Percentiles rank a stretch among this genome's conserved stretches.
Evolutionary conservation across 345 rosid genomes (phyloP).

Genomic region (Salix suchowensis): DNA sequence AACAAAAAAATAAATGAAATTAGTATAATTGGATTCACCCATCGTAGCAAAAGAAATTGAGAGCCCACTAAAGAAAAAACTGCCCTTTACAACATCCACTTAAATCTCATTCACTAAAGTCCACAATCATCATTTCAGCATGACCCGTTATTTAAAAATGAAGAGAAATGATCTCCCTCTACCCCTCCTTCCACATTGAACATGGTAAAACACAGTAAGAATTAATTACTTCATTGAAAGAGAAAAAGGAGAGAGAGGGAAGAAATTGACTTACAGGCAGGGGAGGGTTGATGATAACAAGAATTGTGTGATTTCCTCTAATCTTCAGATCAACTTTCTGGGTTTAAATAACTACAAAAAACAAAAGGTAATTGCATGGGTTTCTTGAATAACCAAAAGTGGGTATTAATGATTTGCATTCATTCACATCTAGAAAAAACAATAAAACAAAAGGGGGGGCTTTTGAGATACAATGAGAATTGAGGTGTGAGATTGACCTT

Average conservation of each 20-base stretch:
- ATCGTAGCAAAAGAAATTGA: not conserved
- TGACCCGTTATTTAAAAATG: not conserved
- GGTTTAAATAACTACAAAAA: too few relatives aligned
- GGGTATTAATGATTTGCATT: too few relatives aligned
- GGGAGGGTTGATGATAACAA: too few relatives aligned
- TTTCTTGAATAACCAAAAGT: not conserved
- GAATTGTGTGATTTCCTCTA: too few relatives aligned
- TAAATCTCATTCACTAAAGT: not conserved
- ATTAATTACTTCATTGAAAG: too few relatives aligned
- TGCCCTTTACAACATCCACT: not conserved
- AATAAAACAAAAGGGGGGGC: too few relatives aligned
- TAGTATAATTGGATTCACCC: not conserved
- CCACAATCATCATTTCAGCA: not conserved
- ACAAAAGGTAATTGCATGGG: not conserved
- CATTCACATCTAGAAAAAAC: too few relatives aligned
- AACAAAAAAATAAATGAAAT: not conserved
- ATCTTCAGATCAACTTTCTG: too few relatives aligned
- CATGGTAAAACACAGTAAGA: not conserved
- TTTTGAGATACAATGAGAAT: too few relatives aligned
- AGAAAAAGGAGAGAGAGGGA: too few relatives aligned
- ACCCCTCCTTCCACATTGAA: not conserved
- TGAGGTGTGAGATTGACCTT: too few relatives aligned
- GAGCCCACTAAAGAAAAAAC: not conserved
- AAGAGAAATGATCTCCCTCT: not conserved
- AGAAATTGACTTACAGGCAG: too few relatives aligned